phyloP scores from a whole-genome alignment of 1,284 basidiomycete genomes.

The Lignosus rhinocerotis region DNA sequence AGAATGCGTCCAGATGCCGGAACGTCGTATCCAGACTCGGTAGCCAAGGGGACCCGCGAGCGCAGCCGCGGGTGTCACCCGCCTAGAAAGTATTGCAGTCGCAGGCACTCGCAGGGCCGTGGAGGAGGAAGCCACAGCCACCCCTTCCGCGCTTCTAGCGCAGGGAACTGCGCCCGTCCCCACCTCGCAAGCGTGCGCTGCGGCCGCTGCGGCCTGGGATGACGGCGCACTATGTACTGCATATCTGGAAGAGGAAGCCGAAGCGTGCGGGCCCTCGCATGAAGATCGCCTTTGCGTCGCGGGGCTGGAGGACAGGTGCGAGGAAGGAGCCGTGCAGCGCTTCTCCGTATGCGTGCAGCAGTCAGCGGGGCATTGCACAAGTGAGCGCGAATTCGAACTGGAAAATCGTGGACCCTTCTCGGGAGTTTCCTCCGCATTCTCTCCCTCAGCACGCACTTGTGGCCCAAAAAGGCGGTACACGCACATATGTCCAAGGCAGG shows the following conservation, averaged over 20 bases:
- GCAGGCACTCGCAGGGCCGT: slow-evolving; percentile 2
- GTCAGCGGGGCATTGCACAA: background rate
- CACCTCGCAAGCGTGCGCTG: background rate
- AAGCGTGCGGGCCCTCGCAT: background rate
- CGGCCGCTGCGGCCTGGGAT: background rate
- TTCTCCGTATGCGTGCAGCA: background rate
- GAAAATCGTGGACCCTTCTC: background rate
- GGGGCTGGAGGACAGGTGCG: background rate
- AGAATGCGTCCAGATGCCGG: background rate
- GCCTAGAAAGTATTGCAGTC: background rate
- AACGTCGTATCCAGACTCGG: background rate
- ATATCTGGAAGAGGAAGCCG: background rate
- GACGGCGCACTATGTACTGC: background rate
- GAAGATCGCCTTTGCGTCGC: background rate
- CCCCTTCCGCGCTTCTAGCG: slow-evolving; percentile 9
- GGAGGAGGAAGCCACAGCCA: slow-evolving; percentile 5
- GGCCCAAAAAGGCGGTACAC: background rate
- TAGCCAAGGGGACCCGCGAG: background rate
- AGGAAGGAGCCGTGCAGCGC: background rate
- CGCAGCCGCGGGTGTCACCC: background rate
- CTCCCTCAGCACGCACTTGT: background rate
- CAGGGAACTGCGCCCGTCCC: background rate
- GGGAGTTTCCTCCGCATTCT: background rate
- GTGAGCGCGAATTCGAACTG: background rate
- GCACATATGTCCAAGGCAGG: background rate